Conservation (phyloP, 169 alveolate species). For the Eimeria nieschulzi region DNA sequence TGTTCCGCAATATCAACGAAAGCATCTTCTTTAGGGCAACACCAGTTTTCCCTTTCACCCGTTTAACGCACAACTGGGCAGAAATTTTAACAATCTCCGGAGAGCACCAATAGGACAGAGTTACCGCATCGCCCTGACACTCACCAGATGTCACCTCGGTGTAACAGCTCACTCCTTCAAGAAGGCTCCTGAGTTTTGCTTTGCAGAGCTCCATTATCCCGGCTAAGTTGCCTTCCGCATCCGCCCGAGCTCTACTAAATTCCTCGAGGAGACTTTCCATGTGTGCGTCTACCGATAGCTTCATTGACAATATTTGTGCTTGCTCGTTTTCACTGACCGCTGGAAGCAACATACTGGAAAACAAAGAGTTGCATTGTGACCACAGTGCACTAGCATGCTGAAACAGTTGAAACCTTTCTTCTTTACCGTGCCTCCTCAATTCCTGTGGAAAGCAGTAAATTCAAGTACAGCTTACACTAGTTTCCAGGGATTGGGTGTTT, state of each 20-base stretch:
- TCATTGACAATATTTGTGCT: constrained; percentile 37
- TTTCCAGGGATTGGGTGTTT: too few species aligned
- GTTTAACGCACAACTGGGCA: background rate
- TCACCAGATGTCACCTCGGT: too few species aligned
- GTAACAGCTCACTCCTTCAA: constrained; percentile 30
- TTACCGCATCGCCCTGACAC: background rate
- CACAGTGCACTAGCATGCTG: constrained; percentile 32
- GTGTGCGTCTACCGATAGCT: constrained; percentile 40
- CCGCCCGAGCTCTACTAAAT: constrained; percentile 50
- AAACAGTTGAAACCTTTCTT: constrained; percentile 23
- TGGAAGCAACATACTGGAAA: constrained; percentile 49
- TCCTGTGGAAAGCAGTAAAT: constrained; percentile 1
- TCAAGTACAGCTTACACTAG: background rate
- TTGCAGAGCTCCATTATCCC: constrained; percentile 42
- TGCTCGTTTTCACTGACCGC: constrained; percentile 54
- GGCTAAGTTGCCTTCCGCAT: constrained; percentile 53
- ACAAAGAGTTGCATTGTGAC: constrained; percentile 29
- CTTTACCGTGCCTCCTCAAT: background rate
- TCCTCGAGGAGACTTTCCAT: constrained; percentile 47
- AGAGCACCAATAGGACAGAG: background rate
- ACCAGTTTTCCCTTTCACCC: constrained; percentile 31
- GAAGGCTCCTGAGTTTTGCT: constrained; percentile 23
- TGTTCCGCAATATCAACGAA: constrained; percentile 37
- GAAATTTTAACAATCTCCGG: background rate
- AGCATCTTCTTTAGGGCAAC: constrained; percentile 41